Conservation (phyloP, 2,329 filamentous ascomycete species). For the Colletotrichum melonis region DNA sequence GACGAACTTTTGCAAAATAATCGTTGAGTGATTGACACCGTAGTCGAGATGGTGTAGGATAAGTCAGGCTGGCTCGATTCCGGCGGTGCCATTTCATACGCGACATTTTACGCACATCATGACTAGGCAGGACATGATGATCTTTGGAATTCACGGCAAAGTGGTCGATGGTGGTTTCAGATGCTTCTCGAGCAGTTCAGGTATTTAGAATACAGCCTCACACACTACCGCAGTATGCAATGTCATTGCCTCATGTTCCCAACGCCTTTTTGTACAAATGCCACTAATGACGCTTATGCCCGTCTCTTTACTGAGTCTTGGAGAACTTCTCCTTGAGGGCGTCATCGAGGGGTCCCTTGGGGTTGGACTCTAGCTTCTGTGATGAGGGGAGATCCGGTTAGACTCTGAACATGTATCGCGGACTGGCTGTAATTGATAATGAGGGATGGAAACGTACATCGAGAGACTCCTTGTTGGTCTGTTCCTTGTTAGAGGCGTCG, state of each 20-base stretch:
- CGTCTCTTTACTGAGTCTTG: conserved; percentile 51
- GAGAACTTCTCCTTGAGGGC: conserved; percentile 69
- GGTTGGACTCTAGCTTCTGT: conserved; percentile 59
- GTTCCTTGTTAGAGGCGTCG: conserved; percentile 64
- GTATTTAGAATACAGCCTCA: conserved; percentile 8
- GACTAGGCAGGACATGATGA: too few relatives aligned
- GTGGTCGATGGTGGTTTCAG: neutral
- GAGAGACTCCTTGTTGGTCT: conserved; percentile 62
- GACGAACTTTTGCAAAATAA: too few relatives aligned
- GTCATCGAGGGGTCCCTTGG: conserved; percentile 72
- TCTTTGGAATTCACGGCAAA: too few relatives aligned
- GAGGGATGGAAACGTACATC: conserved; percentile 50
- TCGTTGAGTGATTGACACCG: too few relatives aligned
- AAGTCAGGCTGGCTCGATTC: too few relatives aligned
- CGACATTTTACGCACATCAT: too few relatives aligned
- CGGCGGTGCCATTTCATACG: too few relatives aligned
- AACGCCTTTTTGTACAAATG: conserved; percentile 13
- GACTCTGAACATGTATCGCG: neutral
- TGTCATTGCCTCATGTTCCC: conserved; percentile 7
- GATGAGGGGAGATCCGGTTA: conserved; percentile 62
- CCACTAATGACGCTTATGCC: neutral
- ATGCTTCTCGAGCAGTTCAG: neutral
- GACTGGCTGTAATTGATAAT: too few relatives aligned
- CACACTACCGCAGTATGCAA: conserved; percentile 2
- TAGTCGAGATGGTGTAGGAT: too few relatives aligned